Evolutionary conservation across 1,139 yeast species (phyloP).

Genomic region (Suhomyces atakaporum): DNA sequence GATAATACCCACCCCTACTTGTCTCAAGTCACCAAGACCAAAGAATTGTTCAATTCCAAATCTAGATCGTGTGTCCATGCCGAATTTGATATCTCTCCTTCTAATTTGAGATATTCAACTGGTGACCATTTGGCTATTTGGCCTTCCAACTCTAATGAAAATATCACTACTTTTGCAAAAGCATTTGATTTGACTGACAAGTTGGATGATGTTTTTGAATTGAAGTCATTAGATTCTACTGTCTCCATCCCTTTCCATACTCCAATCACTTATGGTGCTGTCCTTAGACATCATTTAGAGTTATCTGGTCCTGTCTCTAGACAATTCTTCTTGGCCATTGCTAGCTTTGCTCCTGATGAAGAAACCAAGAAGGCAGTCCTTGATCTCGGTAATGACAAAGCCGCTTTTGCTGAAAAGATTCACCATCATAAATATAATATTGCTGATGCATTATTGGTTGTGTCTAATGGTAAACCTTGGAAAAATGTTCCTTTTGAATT

Average conservation of each 20-base stretch:
- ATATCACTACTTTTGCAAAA: slow-evolving; percentile 61
- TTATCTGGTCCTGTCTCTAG: slow-evolving; percentile 93
- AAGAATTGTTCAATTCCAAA: slow-evolving; percentile 68
- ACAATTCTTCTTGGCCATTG: slow-evolving; percentile 75
- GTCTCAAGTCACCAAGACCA: slow-evolving; percentile 62
- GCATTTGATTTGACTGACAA: slow-evolving; percentile 63
- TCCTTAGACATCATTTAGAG: slow-evolving; percentile 83
- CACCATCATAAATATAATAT: slow-evolving; percentile 64
- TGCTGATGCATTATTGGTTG: slow-evolving; percentile 67
- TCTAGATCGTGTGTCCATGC: slow-evolving; percentile 85
- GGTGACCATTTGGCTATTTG: slow-evolving; percentile 96
- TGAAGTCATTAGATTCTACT: slow-evolving; percentile 76
- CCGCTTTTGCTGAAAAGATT: slow-evolving; percentile 63
- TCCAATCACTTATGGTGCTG: slow-evolving; percentile 89
- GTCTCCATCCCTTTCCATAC: slow-evolving; percentile 75
- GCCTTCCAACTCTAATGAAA: slow-evolving; percentile 86
- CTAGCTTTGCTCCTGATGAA: slow-evolving; percentile 77
- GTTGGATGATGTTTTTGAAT: slow-evolving; percentile 57
- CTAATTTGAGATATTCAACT: slow-evolving; percentile 82
- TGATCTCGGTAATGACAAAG: slow-evolving; percentile 68
- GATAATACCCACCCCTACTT: slow-evolving; percentile 82
- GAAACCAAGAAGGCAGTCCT: slow-evolving; percentile 54
- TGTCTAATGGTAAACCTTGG: slow-evolving; percentile 74
- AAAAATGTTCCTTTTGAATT: slow-evolving; percentile 77
- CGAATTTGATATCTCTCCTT: slow-evolving; percentile 77